These are phyloP conservation scores for Candida morakotiae DNA, from an alignment of 805 yeast genomes.

Conservation along the genomic window DNA sequence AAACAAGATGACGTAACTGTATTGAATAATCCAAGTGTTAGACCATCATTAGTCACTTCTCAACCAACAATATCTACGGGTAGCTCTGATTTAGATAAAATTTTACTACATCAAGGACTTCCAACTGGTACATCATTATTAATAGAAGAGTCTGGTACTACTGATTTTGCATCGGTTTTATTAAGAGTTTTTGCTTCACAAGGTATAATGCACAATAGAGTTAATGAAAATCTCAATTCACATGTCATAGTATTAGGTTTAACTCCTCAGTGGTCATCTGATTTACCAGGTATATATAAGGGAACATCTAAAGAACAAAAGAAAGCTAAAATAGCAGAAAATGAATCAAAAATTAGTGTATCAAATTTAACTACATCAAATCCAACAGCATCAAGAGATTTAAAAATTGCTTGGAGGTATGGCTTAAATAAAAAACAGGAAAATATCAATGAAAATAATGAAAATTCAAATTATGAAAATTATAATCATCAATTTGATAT, in stretches of 20 bases:
- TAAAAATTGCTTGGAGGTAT: conserved; percentile 95
- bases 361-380: conserved; percentile 42
- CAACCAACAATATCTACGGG: conserved; percentile 81
- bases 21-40: conserved; percentile 50
- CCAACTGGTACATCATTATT: conserved; percentile 73
- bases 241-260: conserved; percentile 64
- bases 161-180: conserved; percentile 77
- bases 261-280: conserved; percentile 56
- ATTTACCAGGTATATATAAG: conserved; percentile 72
- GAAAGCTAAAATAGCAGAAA: conserved; percentile 50
- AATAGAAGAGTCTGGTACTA: conserved; percentile 80
- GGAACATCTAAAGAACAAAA: conserved; percentile 67
- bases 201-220: conserved; percentile 64
- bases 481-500: conserved; percentile 72
- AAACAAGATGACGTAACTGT: conserved; percentile 5
- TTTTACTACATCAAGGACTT: conserved; percentile 77
- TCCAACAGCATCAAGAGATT: conserved; percentile 14
- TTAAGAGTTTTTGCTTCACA: conserved; percentile 70
- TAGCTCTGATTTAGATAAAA: conserved; percentile 65
- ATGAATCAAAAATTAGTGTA: conserved; percentile 64
- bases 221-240: conserved; percentile 41
- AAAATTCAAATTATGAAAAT: conserved; percentile 36
- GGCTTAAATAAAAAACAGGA: conserved; percentile 39
- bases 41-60: conserved; percentile 76
- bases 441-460: background rate